These are phyloP conservation scores for Cytospora piceicola DNA, from an alignment of 2,329 filamentous ascomycete genomes.

Conservation along the genomic window DNA sequence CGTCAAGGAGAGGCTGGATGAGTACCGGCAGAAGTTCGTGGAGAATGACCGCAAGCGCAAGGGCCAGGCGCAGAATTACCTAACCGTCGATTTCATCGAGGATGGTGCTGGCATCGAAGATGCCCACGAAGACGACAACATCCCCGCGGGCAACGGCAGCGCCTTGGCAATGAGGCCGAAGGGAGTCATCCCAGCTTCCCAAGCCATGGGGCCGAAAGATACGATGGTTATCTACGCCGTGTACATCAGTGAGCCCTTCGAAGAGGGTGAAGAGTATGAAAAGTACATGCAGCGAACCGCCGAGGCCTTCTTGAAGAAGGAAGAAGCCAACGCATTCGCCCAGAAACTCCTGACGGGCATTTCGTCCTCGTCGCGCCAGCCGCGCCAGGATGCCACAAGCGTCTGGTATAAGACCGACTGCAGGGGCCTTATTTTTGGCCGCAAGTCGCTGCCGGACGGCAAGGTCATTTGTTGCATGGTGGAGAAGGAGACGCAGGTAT, in stretches of 20 bases:
- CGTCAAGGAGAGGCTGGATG: background rate
- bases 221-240: slow-evolving; percentile 16
- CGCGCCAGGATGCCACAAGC: background rate
- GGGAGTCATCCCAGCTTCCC: slow-evolving; percentile 4
- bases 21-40: background rate
- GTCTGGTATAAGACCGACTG: background rate
- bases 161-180: background rate
- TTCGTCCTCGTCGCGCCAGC: background rate
- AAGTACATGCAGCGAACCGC: slow-evolving; percentile 7
- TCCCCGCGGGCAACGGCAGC: background rate
- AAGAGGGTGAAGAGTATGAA: background rate
- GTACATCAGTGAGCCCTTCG: slow-evolving; percentile 16
- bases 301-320: slow-evolving; percentile 13
- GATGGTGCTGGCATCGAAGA: background rate
- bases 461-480: slow-evolving; percentile 16
- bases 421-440: slow-evolving; percentile 13
- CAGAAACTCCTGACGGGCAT: slow-evolving; percentile 13
- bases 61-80: background rate
- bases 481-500: slow-evolving; percentile 10
- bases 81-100: slow-evolving; percentile 13
- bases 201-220: slow-evolving; percentile 18
- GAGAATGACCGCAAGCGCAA: slow-evolving; percentile 6
- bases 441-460: slow-evolving; percentile 15
- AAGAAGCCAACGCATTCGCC: slow-evolving; percentile 23
- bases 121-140: background rate